Conservation (phyloP, 495 filamentous ascomycete species). For the Aspergillus panamensis region DNA sequence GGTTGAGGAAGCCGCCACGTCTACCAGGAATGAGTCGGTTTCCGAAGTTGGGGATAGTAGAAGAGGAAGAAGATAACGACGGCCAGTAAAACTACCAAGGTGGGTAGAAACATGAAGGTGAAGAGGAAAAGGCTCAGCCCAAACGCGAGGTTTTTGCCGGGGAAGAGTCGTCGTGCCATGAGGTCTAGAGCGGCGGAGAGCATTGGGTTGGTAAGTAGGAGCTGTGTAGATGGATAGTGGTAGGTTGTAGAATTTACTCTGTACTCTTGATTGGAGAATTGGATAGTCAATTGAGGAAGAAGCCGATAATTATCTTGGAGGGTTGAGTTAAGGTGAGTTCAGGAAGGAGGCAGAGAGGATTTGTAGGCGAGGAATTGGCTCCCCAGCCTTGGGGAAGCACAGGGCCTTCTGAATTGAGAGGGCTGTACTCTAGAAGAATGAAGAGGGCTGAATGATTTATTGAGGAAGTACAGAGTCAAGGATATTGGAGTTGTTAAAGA, state of each 20-base stretch:
- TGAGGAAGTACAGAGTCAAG: no score
- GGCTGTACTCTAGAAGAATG: no score
- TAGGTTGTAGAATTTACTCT: neutral
- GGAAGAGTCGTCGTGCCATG: slow-evolving; percentile 35
- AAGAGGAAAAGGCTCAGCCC: slow-evolving; percentile 40
- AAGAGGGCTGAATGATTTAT: no score
- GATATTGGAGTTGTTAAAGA: neutral
- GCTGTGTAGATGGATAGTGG: neutral
- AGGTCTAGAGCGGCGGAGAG: slow-evolving; percentile 20
- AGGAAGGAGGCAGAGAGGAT: neutral
- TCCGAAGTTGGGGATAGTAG: slow-evolving; percentile 32
- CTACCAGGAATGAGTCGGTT: slow-evolving; percentile 10
- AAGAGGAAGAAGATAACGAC: slow-evolving; percentile 38
- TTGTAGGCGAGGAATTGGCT: neutral
- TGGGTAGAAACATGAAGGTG: slow-evolving; percentile 41
- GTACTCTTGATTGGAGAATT: neutral
- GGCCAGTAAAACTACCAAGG: slow-evolving; percentile 35
- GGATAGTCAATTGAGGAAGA: neutral
- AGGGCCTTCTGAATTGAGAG: neutral
- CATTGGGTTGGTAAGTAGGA: neutral
- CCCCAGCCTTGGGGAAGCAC: neutral
- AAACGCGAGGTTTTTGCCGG: slow-evolving; percentile 31
- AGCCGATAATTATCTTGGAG: no score
- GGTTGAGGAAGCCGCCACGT: neutral
- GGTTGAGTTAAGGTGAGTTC: no score